Evolutionary conservation across 2,329 filamentous ascomycete species (phyloP), one percentile per base, ranked within the genome.

Genomic region (Pleoardoris graminearum): DNA sequence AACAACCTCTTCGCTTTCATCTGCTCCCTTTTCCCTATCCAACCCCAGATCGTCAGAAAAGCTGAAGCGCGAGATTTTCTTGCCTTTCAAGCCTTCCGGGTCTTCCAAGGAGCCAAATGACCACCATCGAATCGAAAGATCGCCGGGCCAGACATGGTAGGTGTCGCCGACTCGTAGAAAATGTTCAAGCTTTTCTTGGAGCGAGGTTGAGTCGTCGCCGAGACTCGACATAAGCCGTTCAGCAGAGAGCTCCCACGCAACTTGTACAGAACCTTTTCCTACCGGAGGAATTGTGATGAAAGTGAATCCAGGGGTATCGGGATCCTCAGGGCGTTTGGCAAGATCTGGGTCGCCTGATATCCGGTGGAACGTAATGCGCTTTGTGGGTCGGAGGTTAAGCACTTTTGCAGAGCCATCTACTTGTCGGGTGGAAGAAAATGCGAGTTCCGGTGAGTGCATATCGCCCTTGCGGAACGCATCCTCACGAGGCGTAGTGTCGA

Each of bases 31-130:
- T 47, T 53, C 42, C 42, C 51, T 50, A 37, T 50, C 47, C 21
- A 54, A 48, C 41, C 33, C 27, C 42, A 54, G 42, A 47, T 54
- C 42, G 42, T 43, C 42, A 47, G 42, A 47, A 42, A 50, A 51
- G 42, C 47, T 54, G 33, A 46, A 54, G 51, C 41, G 48, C 42
- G 48, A 42, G 43, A 54, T 54, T 47, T 54, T 54, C 42, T 54
- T 54, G 35, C 36, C 41, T 47, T 54, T 48, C 33, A 54, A 50
- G 36, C 42, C 35, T 54, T 50, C 48, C 42, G 35, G 35, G 48
- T 51, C 52, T 43, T 54, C 52, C 21, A 54, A 44, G 48, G 52
- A 54, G 43, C 52, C 48, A 51, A 54, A 54, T 48, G 43, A 37
- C 52, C 48, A 54, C 52, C 48, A 51, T 48, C 36, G 48, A 48